Conservation (phyloP, 768 basidiomycete species). For the Leccinum fibrillosum region DNA sequence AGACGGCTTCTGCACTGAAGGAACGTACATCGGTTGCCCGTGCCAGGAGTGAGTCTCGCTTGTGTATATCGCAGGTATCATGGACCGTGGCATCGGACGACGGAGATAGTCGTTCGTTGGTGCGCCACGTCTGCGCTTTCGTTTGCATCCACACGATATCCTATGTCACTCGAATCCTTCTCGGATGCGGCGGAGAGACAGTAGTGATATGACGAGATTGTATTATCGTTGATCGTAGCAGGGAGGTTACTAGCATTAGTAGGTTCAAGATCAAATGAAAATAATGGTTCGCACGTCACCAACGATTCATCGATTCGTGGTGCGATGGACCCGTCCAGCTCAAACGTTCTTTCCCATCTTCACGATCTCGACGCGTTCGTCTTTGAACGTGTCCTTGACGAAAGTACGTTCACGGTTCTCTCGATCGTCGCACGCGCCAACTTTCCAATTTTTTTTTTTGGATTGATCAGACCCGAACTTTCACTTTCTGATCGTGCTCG, state of each 20-base stretch:
- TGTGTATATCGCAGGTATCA: neutral
- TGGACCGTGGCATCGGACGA: too few species aligned
- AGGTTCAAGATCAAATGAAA: too few species aligned
- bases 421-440: neutral
- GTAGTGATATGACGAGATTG: too few species aligned
- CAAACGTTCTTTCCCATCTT: neutral
- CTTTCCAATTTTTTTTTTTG: neutral
- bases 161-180: too few species aligned
- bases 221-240: too few species aligned
- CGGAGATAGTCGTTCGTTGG: too few species aligned
- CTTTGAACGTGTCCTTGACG: slow-evolving; percentile 50
- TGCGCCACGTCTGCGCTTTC: neutral
- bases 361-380: slow-evolving; percentile 44
- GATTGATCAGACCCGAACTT: slow-evolving; percentile 49
- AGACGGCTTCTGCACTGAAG: neutral
- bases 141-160: too few species aligned
- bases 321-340: neutral
- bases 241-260: too few species aligned
- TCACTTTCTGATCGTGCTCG: slow-evolving; percentile 64
- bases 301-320: too few species aligned
- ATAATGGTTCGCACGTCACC: neutral
- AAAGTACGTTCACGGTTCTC: slow-evolving; percentile 31
- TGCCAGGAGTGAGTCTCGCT: neutral
- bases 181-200: too few species aligned
- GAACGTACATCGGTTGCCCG: neutral